phyloP scores from a whole-genome alignment of 2,329 filamentous ascomycete species.

The Ustulina deusta region DNA sequence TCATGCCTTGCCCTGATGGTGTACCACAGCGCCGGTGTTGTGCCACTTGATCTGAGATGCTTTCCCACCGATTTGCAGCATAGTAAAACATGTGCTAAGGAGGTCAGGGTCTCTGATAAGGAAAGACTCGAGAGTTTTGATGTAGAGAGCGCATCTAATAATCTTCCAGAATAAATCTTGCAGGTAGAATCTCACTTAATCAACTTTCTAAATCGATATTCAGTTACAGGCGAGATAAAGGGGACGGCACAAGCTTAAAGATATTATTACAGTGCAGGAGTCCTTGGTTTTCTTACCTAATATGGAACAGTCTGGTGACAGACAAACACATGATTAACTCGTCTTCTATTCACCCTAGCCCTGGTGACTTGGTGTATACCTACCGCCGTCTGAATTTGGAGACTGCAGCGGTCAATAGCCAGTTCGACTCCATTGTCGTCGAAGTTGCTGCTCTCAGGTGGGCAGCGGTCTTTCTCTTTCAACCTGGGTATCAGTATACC shows the following conservation, averaged over 20 bases:
- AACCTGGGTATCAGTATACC: not conserved
- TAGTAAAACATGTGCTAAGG: slow-evolving; percentile 20
- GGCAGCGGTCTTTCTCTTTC: slow-evolving; percentile 15
- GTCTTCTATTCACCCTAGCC: not conserved
- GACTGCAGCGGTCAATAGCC: not conserved
- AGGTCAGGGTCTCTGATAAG: slow-evolving; percentile 6
- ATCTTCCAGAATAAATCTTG: not conserved
- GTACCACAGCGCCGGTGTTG: slow-evolving; percentile 20
- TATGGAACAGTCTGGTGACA: not conserved
- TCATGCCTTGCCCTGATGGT: not conserved
- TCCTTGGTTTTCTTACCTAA: not conserved
- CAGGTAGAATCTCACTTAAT: not conserved
- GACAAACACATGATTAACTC: not conserved
- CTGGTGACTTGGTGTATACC: not conserved
- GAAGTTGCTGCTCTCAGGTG: not conserved
- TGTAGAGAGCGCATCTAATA: not conserved
- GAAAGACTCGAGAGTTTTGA: not conserved
- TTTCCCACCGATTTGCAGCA: slow-evolving; percentile 22
- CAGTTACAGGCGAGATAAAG: slow-evolving; percentile 1
- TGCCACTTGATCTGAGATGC: slow-evolving; percentile 11
- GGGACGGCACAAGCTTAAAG: not conserved
- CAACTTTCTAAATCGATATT: not conserved
- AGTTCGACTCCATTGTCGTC: not conserved
- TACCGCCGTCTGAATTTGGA: not conserved
- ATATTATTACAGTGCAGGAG: not conserved